Conservation (phyloP, 441 rosid genomes). For the Gossypium laxum region DNA sequence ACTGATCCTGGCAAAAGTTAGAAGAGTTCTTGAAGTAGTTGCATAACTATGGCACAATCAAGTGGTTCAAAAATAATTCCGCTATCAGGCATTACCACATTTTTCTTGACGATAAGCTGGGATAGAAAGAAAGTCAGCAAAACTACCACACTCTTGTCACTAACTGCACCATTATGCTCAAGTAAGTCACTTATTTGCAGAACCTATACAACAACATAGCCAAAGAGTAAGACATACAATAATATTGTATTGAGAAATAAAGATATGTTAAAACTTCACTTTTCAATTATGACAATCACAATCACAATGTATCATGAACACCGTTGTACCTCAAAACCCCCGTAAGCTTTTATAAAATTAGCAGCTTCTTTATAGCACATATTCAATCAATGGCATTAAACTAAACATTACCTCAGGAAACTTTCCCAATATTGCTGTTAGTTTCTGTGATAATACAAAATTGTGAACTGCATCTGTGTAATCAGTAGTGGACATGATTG, state of each 20-base stretch:
- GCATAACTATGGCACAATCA: slow-evolving; percentile 9
- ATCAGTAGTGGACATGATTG: slow-evolving; percentile 51
- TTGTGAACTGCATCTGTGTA: slow-evolving; percentile 77
- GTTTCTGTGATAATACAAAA: slow-evolving; percentile 69
- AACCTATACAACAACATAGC: slow-evolving; percentile 37
- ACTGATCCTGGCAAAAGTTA: slow-evolving; percentile 45
- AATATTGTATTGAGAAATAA: neutral
- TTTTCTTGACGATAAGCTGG: slow-evolving; percentile 55
- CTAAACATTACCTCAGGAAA: slow-evolving; percentile 65
- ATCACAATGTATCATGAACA: neutral
- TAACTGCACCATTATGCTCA: slow-evolving; percentile 61
- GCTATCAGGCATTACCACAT: slow-evolving; percentile 34
- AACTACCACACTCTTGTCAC: slow-evolving; percentile 57
- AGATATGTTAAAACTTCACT: neutral
- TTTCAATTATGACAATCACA: neutral
- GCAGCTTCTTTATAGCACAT: neutral
- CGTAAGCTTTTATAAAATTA: neutral
- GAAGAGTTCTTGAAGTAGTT: slow-evolving; percentile 15
- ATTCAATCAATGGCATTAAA: neutral
- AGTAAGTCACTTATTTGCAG: slow-evolving; percentile 78
- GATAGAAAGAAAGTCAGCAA: slow-evolving; percentile 63
- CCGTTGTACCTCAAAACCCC: slow-evolving; percentile 3
- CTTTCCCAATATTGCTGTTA: slow-evolving; percentile 64
- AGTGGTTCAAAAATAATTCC: neutral
- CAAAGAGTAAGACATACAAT: neutral